Percentiles rank a stretch among this genome's conserved stretches.
Evolutionary conservation across 1,284 basidiomycete species (phyloP).

Genomic region (Wallemia ichthyophaga): DNA sequence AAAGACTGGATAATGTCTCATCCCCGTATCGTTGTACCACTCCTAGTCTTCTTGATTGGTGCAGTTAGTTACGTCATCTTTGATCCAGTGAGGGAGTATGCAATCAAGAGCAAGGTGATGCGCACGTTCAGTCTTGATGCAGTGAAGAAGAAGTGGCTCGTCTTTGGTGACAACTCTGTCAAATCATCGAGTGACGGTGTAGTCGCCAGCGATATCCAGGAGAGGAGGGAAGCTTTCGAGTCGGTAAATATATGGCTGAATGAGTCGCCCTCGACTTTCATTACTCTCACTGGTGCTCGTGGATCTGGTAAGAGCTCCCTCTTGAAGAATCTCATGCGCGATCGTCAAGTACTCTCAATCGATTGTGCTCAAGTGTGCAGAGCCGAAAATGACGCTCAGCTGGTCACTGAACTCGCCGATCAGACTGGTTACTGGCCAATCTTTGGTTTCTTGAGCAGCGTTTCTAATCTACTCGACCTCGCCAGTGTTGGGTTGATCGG

Average conservation of each 20-base stretch:
- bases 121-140: slow-evolving; percentile 37
- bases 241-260: neutral
- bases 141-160: neutral
- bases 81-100: slow-evolving; percentile 60
- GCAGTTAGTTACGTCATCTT: slow-evolving; percentile 59
- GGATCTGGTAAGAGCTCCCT: slow-evolving; percentile 65
- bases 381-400: slow-evolving; percentile 35
- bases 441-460: slow-evolving; percentile 59
- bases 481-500: slow-evolving; percentile 76
- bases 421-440: slow-evolving; percentile 48
- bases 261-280: slow-evolving; percentile 19
- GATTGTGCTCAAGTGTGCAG: slow-evolving; percentile 52
- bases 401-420: slow-evolving; percentile 36
- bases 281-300: slow-evolving; percentile 59
- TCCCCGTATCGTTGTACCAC: slow-evolving; percentile 56
- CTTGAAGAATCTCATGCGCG: slow-evolving; percentile 18
- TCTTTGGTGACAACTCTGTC: slow-evolving; percentile 3
- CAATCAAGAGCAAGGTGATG: slow-evolving; percentile 50
- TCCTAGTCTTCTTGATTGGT: slow-evolving; percentile 61
- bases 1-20: slow-evolving; percentile 58
- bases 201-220: slow-evolving; percentile 8
- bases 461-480: slow-evolving; percentile 70
- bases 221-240: slow-evolving; percentile 5
- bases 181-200: neutral
- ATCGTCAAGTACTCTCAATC: slow-evolving; percentile 24